Base-by-base conservation (phyloP, 208 protist species). In the Trypanosoma mega region DNA sequence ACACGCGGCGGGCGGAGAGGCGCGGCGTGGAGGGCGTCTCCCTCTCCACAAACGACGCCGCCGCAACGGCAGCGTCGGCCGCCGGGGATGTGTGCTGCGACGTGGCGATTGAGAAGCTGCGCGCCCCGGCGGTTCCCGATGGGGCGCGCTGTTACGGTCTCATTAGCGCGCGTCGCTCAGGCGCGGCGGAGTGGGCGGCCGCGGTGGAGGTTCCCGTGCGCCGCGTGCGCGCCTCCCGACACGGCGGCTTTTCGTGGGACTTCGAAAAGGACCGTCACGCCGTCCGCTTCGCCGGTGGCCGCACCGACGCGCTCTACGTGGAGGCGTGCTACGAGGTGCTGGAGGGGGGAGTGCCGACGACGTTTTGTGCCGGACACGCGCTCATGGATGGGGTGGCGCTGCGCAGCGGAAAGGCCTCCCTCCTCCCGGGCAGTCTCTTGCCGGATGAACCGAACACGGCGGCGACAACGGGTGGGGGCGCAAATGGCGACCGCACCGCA, bases 261-360 rank as follows among this genome's bases (percentile, higher is more conserved):
- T 89, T 91, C 30, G 46, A 50, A 47, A 33, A 60, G 16, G 62
- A 72, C 55, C 14, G 49, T 16, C 57, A 62, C 33, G 26, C 63
- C 2, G 23, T 85, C 9, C 56, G 78, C 37, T 78, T 85, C 58
- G 60, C 49, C 12, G 79, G 76, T 7, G 47, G 68, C 8, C n/a
- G 44, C 14, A 44, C 31, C 0, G 87, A 91, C 37, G 64, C 68
- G 26, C 66, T 93, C 14, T 93, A 85, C 48, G 68, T 93, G 26
- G 82, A 93, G 66, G 89, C 76, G 56, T 93, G 87, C 71, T 93
- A 85, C 63, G 83, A 87, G 43, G 20, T 56, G 4, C n/a, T 53
- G 45, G 44, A 45, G 8, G 27, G 30, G 9, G 72, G 48, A 16
- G 54, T 58, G 39, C 36, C n/a, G 3, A 80, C 70, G 2, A 75